Base-by-base conservation (phyloP, 805 yeast genomes). In the Lachancea lanzarotensis region DNA sequence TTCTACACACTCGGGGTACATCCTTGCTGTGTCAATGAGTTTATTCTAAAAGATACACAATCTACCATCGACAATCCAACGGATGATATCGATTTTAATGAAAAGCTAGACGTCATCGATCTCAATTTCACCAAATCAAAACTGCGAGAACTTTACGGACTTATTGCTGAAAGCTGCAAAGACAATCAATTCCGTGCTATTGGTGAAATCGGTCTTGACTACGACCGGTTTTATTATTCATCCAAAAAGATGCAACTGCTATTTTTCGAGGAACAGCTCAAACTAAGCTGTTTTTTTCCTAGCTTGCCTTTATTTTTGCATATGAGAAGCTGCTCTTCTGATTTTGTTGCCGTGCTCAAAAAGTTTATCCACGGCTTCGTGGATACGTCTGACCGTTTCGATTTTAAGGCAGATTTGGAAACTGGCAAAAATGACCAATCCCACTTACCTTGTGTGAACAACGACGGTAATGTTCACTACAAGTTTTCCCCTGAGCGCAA, bases 171-270 rank as follows among this genome's bases (percentile, higher is more conserved):
- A 0, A 48, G 62, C 5, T 53, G 66, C 1, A 59, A 65, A 26
- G 57, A 67, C 8, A 52, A 59, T 12, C 84, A 84, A 1, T 83
- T 93, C 22, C 76, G 75, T 55, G 93, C 96, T 1, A 82, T 90
- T 67, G 99, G 99, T 12, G 99, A 93, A 65, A 79, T 93, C 41
- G 99, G 99, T 0, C 70, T 93, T 39, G 99, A 93, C 60, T 91
- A 90, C 60, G 99, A 93, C 63, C 69, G 99, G 48, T 67, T 93
- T 41, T 82, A 85, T 54, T 84, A 79, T 57, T 78, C 96, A 0
- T 69, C 84, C 1, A 78, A 71, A 45, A 81, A 76, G 6, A 75
- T 78, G 49, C 99, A 93, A 62, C 53, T 67, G 32, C 57, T 71
- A 20, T 84, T 78, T 65, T 93, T 93, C 58, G 73, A 72, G 49